A percentile compares a stretch with the other conserved stretches of the same genome.
phyloP scores from a whole-genome alignment of 257 asterid genomes.

The Penstemon eatonii region DNA sequence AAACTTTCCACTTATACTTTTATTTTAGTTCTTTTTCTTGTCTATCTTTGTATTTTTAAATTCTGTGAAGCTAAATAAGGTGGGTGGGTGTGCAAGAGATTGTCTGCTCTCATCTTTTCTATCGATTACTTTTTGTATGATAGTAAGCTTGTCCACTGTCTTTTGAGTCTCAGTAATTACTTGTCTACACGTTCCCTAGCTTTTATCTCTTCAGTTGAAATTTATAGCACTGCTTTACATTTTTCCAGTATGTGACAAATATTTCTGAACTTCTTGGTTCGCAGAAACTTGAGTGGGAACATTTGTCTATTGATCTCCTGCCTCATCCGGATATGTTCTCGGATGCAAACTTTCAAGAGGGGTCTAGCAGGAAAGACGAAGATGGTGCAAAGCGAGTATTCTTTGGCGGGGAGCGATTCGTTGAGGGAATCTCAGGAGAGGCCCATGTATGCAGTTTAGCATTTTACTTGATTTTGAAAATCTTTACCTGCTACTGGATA shows the following conservation, averaged over 20 bases:
- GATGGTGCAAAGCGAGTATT: constrained; percentile 98
- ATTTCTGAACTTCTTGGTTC: constrained; percentile 26
- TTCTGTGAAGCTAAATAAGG: neutral
- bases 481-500: constrained; percentile 24
- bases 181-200: neutral
- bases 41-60: constrained; percentile 20
- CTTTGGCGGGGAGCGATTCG: constrained; percentile 96
- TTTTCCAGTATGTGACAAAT: constrained; percentile 18
- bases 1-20: constrained; percentile 28
- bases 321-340: constrained; percentile 98
- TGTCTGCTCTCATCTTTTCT: neutral
- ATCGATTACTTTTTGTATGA: neutral
- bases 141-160: constrained; percentile 5
- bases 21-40: constrained; percentile 19
- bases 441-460: constrained; percentile 67
- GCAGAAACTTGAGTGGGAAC: constrained; percentile 98
- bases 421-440: constrained; percentile 97
- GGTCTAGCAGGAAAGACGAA: constrained; percentile 68
- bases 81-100: neutral
- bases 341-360: constrained; percentile 67
- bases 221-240: too few species aligned
- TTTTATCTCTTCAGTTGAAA: neutral
- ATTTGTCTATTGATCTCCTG: constrained; percentile 86
- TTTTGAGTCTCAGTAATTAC: neutral
- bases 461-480: constrained; percentile 24